Conservation (phyloP, 202 grass and related monocot genomes). For the Elaeis oleifera region DNA sequence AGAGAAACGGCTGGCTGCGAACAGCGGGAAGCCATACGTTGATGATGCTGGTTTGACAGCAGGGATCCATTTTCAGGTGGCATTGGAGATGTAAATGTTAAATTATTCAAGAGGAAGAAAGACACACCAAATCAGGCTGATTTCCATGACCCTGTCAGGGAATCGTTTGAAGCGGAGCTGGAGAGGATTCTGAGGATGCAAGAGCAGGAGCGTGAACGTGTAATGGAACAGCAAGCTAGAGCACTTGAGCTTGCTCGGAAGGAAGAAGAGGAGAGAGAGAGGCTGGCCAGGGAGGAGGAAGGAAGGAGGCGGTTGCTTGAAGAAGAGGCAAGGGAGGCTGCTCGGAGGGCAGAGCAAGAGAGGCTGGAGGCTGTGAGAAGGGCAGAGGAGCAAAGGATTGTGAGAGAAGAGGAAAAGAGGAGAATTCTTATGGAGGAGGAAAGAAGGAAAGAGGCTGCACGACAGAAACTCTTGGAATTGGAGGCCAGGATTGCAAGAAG, state of each 20-base stretch:
- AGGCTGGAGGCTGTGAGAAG: slow-evolving; percentile 53
- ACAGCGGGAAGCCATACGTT: slow-evolving; percentile 40
- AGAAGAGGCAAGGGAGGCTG: slow-evolving; percentile 66
- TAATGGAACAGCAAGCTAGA: slow-evolving; percentile 63
- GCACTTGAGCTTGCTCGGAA: slow-evolving; percentile 57
- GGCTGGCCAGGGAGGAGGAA: slow-evolving; percentile 65
- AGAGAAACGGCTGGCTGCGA: slow-evolving; percentile 40
- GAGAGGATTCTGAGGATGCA: slow-evolving; percentile 77
- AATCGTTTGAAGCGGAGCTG: slow-evolving; percentile 95
- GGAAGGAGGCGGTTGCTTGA: slow-evolving; percentile 53
- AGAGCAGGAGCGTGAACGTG: slow-evolving; percentile 68
- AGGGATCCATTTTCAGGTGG: slow-evolving; percentile 16
- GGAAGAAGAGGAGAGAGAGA: slow-evolving; percentile 84
- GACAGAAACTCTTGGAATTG: slow-evolving; percentile 70
- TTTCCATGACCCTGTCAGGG: slow-evolving; percentile 82
- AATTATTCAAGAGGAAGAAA: slow-evolving; percentile 81
- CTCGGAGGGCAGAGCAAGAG: slow-evolving; percentile 80
- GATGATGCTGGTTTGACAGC: slow-evolving; percentile 44
- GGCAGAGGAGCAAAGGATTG: slow-evolving; percentile 75
- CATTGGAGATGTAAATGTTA: slow-evolving; percentile 55
- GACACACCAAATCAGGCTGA: slow-evolving; percentile 48
- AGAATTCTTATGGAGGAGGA: slow-evolving; percentile 66
- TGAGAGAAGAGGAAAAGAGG: slow-evolving; percentile 79
- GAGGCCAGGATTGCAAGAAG: slow-evolving; percentile 80
- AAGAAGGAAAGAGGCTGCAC: slow-evolving; percentile 82